A percentile compares a stretch with the other conserved stretches of the same genome.
Conservation (phyloP, 306 rosid species). For the Lagenaria siceraria region DNA sequence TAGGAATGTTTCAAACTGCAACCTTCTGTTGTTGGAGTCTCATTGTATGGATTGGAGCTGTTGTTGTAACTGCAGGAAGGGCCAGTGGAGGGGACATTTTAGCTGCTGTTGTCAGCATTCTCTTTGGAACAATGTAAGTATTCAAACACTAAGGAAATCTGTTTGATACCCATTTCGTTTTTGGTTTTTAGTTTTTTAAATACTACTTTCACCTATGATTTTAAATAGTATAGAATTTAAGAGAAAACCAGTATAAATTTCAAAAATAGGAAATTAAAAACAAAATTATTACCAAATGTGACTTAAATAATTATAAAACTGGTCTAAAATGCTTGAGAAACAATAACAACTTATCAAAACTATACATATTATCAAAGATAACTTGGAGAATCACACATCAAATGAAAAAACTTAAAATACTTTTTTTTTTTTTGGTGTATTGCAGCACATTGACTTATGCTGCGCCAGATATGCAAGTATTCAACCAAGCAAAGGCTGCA, state of each 20-base stretch:
- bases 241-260: too few relatives aligned
- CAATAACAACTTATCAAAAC: too few relatives aligned
- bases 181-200: too few relatives aligned
- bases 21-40: constrained; percentile 73
- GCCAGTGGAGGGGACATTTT: constrained; percentile 62
- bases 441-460: constrained; percentile 75
- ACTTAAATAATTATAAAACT: too few relatives aligned
- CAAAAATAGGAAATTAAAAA: too few relatives aligned
- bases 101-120: constrained; percentile 85
- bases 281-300: too few relatives aligned
- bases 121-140: constrained; percentile 80
- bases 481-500: constrained; percentile 83
- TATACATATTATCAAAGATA: background rate
- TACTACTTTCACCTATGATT: too few relatives aligned
- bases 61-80: constrained; percentile 41
- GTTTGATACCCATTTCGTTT: too few relatives aligned
- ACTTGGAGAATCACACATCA: too few relatives aligned
- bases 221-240: too few relatives aligned
- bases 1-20: constrained; percentile 74
- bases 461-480: constrained; percentile 82
- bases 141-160: too few relatives aligned
- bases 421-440: background rate
- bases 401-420: background rate
- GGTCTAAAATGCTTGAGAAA: too few relatives aligned
- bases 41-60: constrained; percentile 80